Evolutionary conservation across 208 protist genomes (phyloP).

Genomic region (Angomonas desouzai): DNA sequence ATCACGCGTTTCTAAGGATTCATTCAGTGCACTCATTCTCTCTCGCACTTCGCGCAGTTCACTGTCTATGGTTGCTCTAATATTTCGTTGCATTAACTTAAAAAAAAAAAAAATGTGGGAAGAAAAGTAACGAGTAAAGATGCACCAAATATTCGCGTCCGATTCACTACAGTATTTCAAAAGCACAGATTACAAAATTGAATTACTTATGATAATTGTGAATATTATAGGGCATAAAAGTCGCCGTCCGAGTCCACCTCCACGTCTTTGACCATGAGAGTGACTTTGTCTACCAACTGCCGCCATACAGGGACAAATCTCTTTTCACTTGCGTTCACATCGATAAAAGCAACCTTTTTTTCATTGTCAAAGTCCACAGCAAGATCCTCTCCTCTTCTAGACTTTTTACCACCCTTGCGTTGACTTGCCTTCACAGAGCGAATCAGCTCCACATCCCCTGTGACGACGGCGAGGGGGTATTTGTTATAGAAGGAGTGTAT

Average conservation of each 20-base stretch:
- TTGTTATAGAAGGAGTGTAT: slow-evolving; percentile 34
- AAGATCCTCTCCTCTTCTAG: slow-evolving; percentile 21
- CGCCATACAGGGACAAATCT: slow-evolving; percentile 77
- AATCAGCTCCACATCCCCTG: slow-evolving; percentile 51
- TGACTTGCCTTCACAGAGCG: slow-evolving; percentile 23
- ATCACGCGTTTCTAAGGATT: neutral
- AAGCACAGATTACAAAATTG: neutral
- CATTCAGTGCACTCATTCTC: neutral
- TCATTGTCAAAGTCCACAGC: slow-evolving; percentile 14
- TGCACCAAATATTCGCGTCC: neutral
- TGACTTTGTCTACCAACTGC: slow-evolving; percentile 26
- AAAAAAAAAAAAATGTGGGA: slow-evolving; percentile 18
- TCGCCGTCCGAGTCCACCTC: slow-evolving; percentile 6
- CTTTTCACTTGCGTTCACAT: slow-evolving; percentile 55
- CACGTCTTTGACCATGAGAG: slow-evolving; percentile 11
- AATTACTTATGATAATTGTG: neutral
- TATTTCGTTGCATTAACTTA: neutral
- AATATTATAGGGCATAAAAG: slow-evolving; percentile 2
- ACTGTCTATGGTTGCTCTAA: neutral
- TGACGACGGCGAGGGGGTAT: slow-evolving; percentile 41
- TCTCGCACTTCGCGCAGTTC: slow-evolving; percentile 3
- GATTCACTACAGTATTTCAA: too few relatives aligned
- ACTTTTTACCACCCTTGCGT: slow-evolving; percentile 44
- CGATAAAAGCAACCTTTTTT: slow-evolving; percentile 39
- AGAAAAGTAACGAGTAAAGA: slow-evolving; percentile 4